phyloP scores from a whole-genome alignment of 2,329 filamentous ascomycete species.

The Xylariaceae sp. region DNA sequence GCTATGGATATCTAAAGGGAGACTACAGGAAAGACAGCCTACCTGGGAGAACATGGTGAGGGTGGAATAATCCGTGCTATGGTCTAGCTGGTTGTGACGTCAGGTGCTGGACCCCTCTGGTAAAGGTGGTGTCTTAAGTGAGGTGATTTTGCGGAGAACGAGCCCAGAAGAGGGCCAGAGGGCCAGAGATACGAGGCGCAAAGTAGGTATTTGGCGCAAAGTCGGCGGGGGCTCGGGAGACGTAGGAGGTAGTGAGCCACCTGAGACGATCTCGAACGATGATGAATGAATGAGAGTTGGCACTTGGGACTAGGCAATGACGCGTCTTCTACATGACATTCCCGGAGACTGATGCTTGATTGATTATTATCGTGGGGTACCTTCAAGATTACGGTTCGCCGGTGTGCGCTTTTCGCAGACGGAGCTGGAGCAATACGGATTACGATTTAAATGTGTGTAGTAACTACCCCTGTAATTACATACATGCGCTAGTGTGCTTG shows the following conservation, averaged over 20 bases:
- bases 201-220: neutral
- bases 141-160: neutral
- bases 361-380: neutral
- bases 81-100: conserved; percentile 11
- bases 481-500: neutral
- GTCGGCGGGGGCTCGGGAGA: neutral
- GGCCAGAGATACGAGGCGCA: neutral
- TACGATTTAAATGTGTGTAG: neutral
- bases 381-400: neutral
- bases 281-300: neutral
- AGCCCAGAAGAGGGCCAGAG: neutral
- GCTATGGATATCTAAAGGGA: neutral
- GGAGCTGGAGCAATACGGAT: neutral
- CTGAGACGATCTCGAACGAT: neutral
- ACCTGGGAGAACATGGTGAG: conserved; percentile 22
- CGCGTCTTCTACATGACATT: neutral
- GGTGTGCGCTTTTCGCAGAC: neutral
- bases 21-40: neutral
- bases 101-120: conserved; percentile 5
- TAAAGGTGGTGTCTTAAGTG: neutral
- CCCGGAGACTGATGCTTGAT: neutral
- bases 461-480: neutral
- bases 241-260: neutral
- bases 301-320: neutral
- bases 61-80: neutral